phyloP scores from a whole-genome alignment of 139 green algal species.

The Yamagishiella unicocca region DNA sequence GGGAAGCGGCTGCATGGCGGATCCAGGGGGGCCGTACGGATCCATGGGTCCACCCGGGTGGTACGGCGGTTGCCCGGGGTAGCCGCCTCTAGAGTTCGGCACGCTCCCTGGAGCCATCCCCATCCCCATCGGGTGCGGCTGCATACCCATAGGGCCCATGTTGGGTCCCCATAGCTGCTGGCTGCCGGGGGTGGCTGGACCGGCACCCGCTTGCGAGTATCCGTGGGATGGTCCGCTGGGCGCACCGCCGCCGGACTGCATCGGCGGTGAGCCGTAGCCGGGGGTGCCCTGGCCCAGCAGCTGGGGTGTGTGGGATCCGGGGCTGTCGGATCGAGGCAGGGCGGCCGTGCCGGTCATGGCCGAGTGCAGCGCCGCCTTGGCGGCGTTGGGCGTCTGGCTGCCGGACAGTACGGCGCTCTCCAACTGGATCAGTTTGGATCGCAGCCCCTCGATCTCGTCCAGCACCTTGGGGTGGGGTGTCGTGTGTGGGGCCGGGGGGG shows the following conservation, averaged over 20 bases:
- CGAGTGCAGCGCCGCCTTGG: conserved; percentile 13
- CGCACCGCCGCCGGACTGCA: no score
- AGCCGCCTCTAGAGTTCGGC: no score
- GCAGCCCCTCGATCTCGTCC: conserved; percentile 63
- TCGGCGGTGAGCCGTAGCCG: not conserved
- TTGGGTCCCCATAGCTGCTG: no score
- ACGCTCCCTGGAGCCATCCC: no score
- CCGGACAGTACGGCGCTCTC: conserved; percentile 50
- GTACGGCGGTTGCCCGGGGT: no score
- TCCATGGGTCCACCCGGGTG: no score
- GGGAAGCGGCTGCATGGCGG: not conserved
- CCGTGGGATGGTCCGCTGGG: no score
- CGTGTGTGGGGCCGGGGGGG: no score
- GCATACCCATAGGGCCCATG: no score
- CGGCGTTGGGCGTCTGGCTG: conserved; percentile 24
- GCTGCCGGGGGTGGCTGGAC: no score
- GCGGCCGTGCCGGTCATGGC: not conserved
- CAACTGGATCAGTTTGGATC: conserved; percentile 48
- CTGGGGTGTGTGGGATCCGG: not conserved
- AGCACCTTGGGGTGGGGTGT: conserved; percentile 30
- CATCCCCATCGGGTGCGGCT: no score
- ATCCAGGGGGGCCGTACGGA: not conserved
- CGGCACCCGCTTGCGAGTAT: no score
- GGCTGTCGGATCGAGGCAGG: not conserved
- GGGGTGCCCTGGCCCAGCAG: not conserved